Conservation (phyloP, 192 early-diverging fungal species). For the Backusella sp. region DNA sequence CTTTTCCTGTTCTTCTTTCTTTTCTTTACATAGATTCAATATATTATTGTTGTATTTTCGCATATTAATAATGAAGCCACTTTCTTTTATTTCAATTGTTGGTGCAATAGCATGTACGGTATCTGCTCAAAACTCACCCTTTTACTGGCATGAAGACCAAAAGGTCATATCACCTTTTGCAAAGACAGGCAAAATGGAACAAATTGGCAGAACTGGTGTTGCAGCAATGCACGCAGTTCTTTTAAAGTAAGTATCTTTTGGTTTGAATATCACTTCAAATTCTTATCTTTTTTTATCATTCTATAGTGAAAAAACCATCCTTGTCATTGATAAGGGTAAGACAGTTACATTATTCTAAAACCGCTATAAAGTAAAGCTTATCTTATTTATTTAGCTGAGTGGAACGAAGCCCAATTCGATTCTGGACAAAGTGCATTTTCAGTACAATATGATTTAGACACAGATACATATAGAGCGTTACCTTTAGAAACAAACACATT, state of each 20-base stretch:
- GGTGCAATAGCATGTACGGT: constrained; percentile 5
- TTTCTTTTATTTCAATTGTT: background rate
- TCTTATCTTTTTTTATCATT: background rate
- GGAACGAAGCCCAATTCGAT: constrained; percentile 47
- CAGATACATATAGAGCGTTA: constrained; percentile 41
- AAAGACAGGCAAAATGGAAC: constrained; percentile 31
- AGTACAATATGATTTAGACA: constrained; percentile 48
- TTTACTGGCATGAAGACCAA: constrained; percentile 23
- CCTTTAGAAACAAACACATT: constrained; percentile 56
- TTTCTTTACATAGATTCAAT: background rate
- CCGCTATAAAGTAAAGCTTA: background rate
- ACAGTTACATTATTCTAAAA: background rate
- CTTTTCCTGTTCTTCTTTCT: background rate
- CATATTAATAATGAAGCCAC: constrained; percentile 1
- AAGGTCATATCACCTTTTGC: constrained; percentile 10
- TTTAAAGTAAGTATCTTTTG: constrained; percentile 25
- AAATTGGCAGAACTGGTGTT: constrained; percentile 42
- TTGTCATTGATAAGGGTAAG: constrained; percentile 55
- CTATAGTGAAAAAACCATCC: constrained; percentile 39
- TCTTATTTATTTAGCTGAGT: constrained; percentile 33
- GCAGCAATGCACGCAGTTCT: constrained; percentile 52
- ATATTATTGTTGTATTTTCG: background rate
- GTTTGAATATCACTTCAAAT: background rate
- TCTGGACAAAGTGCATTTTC: constrained; percentile 42
- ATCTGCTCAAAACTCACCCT: constrained; percentile 9